phyloP scores from a whole-genome alignment of 2,329 filamentous ascomycete species.

The Curvularia spicifera region DNA sequence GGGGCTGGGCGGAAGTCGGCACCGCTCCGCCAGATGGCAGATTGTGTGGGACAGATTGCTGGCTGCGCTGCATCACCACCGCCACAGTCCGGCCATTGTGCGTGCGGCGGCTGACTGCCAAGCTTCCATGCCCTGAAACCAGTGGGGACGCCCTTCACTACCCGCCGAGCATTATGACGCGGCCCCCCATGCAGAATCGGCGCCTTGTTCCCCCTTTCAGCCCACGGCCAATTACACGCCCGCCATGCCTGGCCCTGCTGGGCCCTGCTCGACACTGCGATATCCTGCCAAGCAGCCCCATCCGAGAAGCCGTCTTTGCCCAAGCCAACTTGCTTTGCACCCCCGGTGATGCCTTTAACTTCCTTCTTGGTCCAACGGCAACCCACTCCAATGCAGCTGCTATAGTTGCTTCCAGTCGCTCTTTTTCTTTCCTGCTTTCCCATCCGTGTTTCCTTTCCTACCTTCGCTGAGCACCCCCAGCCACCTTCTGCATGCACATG shows the following conservation, averaged over 20 bases:
- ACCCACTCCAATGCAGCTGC: slow-evolving; percentile 31
- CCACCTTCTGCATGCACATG: slow-evolving; percentile 33
- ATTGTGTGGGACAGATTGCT: background rate
- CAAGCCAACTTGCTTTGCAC: slow-evolving; percentile 37
- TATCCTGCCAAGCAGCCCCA: slow-evolving; percentile 38
- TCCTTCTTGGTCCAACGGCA: slow-evolving; percentile 28
- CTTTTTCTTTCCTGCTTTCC: slow-evolving; percentile 20
- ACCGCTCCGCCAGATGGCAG: background rate
- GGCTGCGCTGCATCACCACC: slow-evolving; percentile 11
- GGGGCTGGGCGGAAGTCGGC: background rate
- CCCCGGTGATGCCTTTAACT: slow-evolving; percentile 34
- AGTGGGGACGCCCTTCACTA: slow-evolving; percentile 27
- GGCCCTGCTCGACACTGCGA: slow-evolving; percentile 26
- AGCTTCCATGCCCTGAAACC: slow-evolving; percentile 29
- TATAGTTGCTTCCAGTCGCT: slow-evolving; percentile 32
- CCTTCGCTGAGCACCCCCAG: background rate
- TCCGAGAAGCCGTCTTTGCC: slow-evolving; percentile 46
- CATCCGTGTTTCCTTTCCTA: slow-evolving; percentile 13
- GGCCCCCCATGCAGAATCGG: slow-evolving; percentile 33
- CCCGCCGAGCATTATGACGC: slow-evolving; percentile 37
- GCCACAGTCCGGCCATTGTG: slow-evolving; percentile 1
- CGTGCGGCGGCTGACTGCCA: slow-evolving; percentile 24
- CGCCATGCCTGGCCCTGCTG: background rate
- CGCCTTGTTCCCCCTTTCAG: slow-evolving; percentile 30
- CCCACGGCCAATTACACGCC: slow-evolving; percentile 28